Evolutionary conservation across 306 rosid species (phyloP), one percentile per base, ranked within the genome.

Genomic region (Lithocarpus polystachyus): DNA sequence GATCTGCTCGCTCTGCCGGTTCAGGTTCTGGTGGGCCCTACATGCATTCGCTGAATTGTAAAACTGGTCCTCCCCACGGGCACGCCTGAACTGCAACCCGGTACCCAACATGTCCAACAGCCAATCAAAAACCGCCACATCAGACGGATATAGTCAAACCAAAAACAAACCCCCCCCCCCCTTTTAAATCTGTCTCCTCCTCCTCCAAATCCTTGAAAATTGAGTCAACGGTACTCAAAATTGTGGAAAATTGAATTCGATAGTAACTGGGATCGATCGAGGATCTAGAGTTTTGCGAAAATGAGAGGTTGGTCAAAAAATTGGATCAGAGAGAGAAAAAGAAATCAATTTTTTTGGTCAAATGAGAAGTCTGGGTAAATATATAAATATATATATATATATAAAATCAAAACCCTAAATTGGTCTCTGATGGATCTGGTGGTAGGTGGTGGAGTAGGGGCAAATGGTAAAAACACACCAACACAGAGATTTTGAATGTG

Each of bases 51-150:
- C 81, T 26, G 94, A 79, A 62, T 82, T 75, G 76, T 87, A 85
- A 40, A 89, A 92, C 22, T 97, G 89, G 80, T 90, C 94, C 74
- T 90, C 93, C 13, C 95, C 97, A 17, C 86, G 89, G 68, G 78
- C 92, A 12, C 89, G 89, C 67, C 87, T 80, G 45, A 89, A 75
- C 80, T 87, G 90, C 65, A 87, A 79, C 10, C 92, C 92, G 78
- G 96, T 74, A 37, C 92, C 90, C 84, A 80, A 80, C 97, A 94
- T 92, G 82, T 77, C 76, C 82, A 82, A 69, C 31, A 48, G 51
- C 43, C 53, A 75, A 78, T 72, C 5, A 55, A 20, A 62, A 62
- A 23, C 64, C 13, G 72, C 62, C 56, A 69, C 72, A 20, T 70
- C 1, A 18, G 75, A 61, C 69, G 12, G 2, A 18, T 64, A 61